Conservation (phyloP, 129 eudicot genomes). For the Dittrichia graveolens region DNA sequence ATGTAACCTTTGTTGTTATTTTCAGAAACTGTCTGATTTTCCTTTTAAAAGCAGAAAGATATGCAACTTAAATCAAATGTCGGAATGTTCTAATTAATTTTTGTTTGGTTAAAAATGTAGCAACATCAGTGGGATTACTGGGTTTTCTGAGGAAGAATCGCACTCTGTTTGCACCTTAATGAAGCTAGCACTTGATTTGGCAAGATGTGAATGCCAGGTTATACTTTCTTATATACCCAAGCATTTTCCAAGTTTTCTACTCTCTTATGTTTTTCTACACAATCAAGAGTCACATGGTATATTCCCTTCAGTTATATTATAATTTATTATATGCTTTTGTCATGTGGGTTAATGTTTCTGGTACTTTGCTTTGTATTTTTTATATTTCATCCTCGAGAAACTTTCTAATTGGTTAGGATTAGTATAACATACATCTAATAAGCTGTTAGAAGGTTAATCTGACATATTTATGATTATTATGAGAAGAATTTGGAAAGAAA, state of each 20-base stretch:
- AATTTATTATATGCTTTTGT: background rate
- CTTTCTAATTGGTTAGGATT: background rate
- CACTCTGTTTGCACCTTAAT: constrained; percentile 57
- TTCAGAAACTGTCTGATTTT: constrained; percentile 4
- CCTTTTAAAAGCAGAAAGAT: background rate
- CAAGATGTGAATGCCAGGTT: constrained; percentile 62
- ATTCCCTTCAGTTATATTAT: background rate
- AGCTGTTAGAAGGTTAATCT: background rate
- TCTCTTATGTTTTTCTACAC: background rate
- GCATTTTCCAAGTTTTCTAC: background rate
- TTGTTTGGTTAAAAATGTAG: constrained; percentile 46
- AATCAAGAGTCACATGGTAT: background rate
- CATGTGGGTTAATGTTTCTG: background rate
- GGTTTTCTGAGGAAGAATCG: constrained; percentile 75
- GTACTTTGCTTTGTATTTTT: background rate
- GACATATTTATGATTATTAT: background rate
- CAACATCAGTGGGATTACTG: constrained; percentile 88
- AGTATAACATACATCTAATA: background rate
- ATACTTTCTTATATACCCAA: constrained; percentile 3
- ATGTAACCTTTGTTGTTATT: background rate
- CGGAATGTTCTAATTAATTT: constrained; percentile 7
- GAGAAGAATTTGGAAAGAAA: too few species aligned
- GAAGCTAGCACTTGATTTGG: constrained; percentile 67
- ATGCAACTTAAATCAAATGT: background rate
- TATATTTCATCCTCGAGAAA: background rate